Conservation (phyloP, 2,329 filamentous ascomycete species). For the Cryphonectria radicalis region DNA sequence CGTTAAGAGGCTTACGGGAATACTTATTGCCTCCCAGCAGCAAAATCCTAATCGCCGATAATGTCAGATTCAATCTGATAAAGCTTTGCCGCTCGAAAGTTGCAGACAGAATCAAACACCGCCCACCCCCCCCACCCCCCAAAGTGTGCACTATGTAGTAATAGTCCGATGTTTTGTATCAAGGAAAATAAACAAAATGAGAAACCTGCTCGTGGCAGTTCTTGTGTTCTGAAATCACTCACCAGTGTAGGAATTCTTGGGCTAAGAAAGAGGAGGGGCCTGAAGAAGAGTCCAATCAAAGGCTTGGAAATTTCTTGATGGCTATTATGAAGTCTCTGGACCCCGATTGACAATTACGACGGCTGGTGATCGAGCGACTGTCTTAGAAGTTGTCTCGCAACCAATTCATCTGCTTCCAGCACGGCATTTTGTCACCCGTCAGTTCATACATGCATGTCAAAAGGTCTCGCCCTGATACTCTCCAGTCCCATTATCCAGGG, state of each 20-base stretch:
- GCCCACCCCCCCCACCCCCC: too few relatives aligned
- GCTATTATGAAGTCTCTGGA: neutral
- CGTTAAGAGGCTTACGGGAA: too few relatives aligned
- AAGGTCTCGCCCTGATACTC: neutral
- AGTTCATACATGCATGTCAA: neutral
- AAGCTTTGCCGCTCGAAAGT: neutral
- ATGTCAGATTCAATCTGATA: neutral
- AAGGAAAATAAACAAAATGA: neutral
- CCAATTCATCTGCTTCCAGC: neutral
- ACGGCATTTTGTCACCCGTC: neutral
- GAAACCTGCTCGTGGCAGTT: neutral
- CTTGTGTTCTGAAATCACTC: neutral
- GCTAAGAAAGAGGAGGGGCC: neutral
- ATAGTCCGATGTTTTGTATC: slow-evolving; percentile 21
- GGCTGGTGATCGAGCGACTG: neutral
- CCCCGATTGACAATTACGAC: neutral
- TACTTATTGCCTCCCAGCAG: neutral
- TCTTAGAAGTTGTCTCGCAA: neutral
- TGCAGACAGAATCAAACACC: neutral
- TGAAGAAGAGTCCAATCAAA: neutral
- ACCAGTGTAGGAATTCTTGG: neutral
- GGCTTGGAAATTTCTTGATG: neutral
- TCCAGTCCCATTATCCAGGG: neutral
- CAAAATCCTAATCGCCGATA: neutral
- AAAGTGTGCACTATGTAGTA: too few relatives aligned